Conservation (phyloP, 176 grass and related monocot genomes). For the Oryza punctata region DNA sequence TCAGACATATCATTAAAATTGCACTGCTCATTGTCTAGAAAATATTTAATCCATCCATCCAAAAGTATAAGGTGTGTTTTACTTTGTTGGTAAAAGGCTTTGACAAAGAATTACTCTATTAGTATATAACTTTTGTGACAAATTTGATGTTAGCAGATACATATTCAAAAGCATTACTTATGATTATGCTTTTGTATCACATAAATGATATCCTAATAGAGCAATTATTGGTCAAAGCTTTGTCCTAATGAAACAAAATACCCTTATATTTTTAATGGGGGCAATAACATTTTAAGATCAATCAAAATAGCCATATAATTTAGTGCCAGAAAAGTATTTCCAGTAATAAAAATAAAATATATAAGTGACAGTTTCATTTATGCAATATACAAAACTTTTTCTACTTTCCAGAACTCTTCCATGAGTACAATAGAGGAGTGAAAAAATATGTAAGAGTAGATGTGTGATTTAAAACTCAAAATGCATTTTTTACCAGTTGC, state of each 20-base stretch:
- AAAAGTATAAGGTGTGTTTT: no score
- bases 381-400: not conserved
- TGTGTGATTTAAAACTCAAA: not conserved
- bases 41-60: not conserved
- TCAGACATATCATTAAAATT: constrained; percentile 33
- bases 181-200: no score
- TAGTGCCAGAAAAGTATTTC: not conserved
- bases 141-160: no score
- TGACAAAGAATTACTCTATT: no score
- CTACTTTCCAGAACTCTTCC: not conserved
- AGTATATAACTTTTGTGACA: no score
- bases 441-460: not conserved
- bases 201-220: no score
- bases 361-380: not conserved
- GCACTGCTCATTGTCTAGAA: constrained; percentile 10
- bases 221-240: no score
- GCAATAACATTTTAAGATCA: constrained; percentile 5
- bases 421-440: not conserved
- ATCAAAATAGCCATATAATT: not conserved
- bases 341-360: not conserved
- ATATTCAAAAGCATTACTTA: no score
- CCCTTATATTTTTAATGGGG: no score
- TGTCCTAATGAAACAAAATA: no score
- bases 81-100: no score
- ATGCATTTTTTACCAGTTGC: constrained; percentile 10